These are phyloP conservation scores for Begonia peltatifolia DNA, from an alignment of 306 rosid genomes.

Conservation along the genomic window DNA sequence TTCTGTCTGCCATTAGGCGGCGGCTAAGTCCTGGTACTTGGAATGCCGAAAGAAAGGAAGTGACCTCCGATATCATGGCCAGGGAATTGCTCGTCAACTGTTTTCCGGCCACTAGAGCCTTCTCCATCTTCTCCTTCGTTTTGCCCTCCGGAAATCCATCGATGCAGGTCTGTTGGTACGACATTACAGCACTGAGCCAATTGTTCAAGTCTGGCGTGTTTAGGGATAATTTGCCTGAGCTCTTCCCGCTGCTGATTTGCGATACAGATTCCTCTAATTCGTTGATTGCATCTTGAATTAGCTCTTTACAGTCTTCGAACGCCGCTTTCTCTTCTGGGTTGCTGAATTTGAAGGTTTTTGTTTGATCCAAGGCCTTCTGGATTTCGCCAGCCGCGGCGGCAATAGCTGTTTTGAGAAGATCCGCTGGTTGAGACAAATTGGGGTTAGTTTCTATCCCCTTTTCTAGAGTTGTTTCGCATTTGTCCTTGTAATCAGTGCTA, in stretches of 20 bases:
- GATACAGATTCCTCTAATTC: constrained; percentile 28
- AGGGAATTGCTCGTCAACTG: constrained; percentile 67
- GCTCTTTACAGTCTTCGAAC: constrained; percentile 50
- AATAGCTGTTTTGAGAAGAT: constrained; percentile 34
- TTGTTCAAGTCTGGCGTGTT: constrained; percentile 38
- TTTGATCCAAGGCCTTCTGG: constrained; percentile 25
- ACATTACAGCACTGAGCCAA: constrained; percentile 79
- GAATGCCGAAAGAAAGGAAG: constrained; percentile 17
- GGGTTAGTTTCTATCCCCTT: constrained; percentile 12
- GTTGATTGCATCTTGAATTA: constrained; percentile 33
- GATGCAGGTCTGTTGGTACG: constrained; percentile 54
- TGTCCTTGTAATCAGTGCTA: constrained; percentile 31
- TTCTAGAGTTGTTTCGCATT: constrained; percentile 33
- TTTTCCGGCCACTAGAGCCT: constrained; percentile 16
- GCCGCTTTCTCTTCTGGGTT: constrained; percentile 36
- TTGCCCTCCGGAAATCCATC: constrained; percentile 70
- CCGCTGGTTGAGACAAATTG: constrained; percentile 24
- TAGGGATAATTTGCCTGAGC: constrained; percentile 5
- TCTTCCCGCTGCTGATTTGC: background rate
- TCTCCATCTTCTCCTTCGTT: constrained; percentile 24
- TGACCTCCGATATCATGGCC: constrained; percentile 36
- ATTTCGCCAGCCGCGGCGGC: constrained; percentile 24
- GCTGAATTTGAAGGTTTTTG: constrained; percentile 9
- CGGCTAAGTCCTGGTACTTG: constrained; percentile 14
- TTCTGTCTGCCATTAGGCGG: constrained; percentile 10